phyloP scores from a whole-genome alignment of 2,329 filamentous ascomycete genomes.

The Cyanodermella asteris region DNA sequence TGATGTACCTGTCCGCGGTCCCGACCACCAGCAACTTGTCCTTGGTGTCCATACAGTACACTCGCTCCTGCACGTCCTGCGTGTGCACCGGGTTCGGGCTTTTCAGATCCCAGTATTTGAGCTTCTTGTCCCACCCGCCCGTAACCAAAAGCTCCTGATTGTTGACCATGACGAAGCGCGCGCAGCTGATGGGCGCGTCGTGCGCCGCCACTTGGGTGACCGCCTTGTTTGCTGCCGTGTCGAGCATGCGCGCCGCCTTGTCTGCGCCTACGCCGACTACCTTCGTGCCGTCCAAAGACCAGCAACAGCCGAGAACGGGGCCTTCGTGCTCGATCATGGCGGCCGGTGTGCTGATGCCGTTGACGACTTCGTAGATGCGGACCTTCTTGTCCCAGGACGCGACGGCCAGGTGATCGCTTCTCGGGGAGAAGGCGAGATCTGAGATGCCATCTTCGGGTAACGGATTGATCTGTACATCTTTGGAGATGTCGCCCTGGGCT shows the following conservation, averaged over 20 bases:
- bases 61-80: constrained; percentile 28
- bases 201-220: constrained; percentile 57
- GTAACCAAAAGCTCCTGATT: constrained; percentile 64
- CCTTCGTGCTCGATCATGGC: constrained; percentile 69
- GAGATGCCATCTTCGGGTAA: constrained; percentile 80
- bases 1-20: constrained; percentile 89
- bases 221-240: constrained; percentile 38
- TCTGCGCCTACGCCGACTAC: constrained; percentile 74
- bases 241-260: constrained; percentile 74
- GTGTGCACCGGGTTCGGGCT: constrained; percentile 23
- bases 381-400: constrained; percentile 97
- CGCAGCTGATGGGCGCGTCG: constrained; percentile 59
- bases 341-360: constrained; percentile 63
- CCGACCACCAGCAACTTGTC: constrained; percentile 76
- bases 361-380: constrained; percentile 76
- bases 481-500: constrained; percentile 74
- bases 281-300: constrained; percentile 83
- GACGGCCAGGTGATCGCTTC: constrained; percentile 63
- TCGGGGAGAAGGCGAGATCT: constrained; percentile 61
- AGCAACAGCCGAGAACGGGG: constrained; percentile 66
- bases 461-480: constrained; percentile 58
- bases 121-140: constrained; percentile 41
- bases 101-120: constrained; percentile 36
- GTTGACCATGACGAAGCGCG: constrained; percentile 53
- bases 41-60: constrained; percentile 78